phyloP scores from a whole-genome alignment of 2,329 filamentous ascomycete genomes.

The Aspergillus sp. region DNA sequence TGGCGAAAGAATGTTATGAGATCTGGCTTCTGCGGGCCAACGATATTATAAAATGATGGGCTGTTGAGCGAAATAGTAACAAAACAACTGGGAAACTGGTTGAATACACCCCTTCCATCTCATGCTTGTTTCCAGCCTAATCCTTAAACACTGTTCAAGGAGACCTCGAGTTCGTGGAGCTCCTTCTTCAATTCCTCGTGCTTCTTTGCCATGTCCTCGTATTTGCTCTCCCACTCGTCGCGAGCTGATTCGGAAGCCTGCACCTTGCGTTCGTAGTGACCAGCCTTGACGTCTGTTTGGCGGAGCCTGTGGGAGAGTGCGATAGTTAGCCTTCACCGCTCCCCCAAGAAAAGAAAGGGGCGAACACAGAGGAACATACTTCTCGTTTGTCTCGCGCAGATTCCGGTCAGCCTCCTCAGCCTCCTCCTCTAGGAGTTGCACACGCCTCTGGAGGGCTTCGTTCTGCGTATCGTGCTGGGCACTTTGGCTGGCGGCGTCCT shows the following conservation, averaged over 20 bases:
- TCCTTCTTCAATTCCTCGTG: slow-evolving; percentile 82
- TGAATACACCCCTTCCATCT: slow-evolving; percentile 30
- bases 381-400: slow-evolving; percentile 95
- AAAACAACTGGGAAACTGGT: slow-evolving; percentile 25
- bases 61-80: slow-evolving; percentile 27
- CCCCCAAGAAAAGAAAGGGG: not conserved
- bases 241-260: slow-evolving; percentile 89
- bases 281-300: slow-evolving; percentile 98
- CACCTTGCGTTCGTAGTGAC: slow-evolving; percentile 99
- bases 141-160: slow-evolving; percentile 88
- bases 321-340: slow-evolving; percentile 14
- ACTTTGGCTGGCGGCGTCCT: slow-evolving; percentile 81
- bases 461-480: slow-evolving; percentile 82
- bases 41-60: slow-evolving; percentile 24
- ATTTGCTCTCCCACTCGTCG: slow-evolving; percentile 95
- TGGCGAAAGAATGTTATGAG: slow-evolving; percentile 17
- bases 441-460: slow-evolving; percentile 84
- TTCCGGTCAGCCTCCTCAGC: slow-evolving; percentile 96
- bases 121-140: slow-evolving; percentile 31
- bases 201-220: slow-evolving; percentile 96
- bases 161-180: slow-evolving; percentile 82
- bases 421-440: slow-evolving; percentile 97
- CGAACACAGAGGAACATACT: slow-evolving; percentile 61
- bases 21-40: slow-evolving; percentile 17
- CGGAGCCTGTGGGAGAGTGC: slow-evolving; percentile 67